Evolutionary conservation across 164 flowering plant species (phyloP).

Genomic region (Berberis thunbergii): DNA sequence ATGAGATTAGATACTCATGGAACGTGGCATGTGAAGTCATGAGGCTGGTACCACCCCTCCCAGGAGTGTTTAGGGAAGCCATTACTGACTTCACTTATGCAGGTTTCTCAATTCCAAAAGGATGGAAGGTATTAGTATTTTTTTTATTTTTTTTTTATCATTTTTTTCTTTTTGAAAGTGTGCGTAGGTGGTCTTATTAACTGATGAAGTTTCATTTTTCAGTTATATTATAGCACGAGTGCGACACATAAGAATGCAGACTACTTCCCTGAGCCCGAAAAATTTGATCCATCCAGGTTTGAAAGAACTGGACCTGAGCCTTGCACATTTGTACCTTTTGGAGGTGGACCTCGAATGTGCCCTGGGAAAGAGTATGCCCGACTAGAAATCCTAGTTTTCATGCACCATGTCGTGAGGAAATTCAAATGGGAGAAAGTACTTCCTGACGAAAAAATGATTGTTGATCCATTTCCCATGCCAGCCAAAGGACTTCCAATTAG

Average conservation of each 20-base stretch:
- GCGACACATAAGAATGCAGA: conserved; percentile 16
- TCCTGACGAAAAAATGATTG: conserved; percentile 8
- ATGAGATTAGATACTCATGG: conserved; percentile 24
- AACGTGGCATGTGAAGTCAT: conserved; percentile 19
- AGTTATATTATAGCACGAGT: conserved; percentile 14
- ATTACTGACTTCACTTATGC: conserved; percentile 14
- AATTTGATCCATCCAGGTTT: conserved; percentile 19
- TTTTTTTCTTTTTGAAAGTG: neutral
- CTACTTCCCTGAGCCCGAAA: conserved; percentile 12
- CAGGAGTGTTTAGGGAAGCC: conserved; percentile 18
- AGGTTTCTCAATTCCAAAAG: conserved; percentile 20
- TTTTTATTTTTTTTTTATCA: no score
- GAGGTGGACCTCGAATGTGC: no score
- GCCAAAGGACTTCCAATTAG: conserved; percentile 9
- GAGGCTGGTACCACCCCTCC: conserved; percentile 18
- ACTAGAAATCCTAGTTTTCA: neutral
- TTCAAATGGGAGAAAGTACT: conserved; percentile 10
- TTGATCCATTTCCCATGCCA: conserved; percentile 9
- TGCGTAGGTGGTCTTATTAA: no score
- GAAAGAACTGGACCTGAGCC: conserved; percentile 12
- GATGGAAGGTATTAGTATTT: conserved; percentile 17
- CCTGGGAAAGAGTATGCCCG: no score
- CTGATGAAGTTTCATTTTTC: neutral
- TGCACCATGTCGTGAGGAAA: conserved; percentile 9
- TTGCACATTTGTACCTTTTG: conserved; percentile 6